Evolutionary conservation across 2,329 filamentous ascomycete genomes (phyloP), one percentile per base, ranked within the genome.

Genomic region (Aspergillus felis): DNA sequence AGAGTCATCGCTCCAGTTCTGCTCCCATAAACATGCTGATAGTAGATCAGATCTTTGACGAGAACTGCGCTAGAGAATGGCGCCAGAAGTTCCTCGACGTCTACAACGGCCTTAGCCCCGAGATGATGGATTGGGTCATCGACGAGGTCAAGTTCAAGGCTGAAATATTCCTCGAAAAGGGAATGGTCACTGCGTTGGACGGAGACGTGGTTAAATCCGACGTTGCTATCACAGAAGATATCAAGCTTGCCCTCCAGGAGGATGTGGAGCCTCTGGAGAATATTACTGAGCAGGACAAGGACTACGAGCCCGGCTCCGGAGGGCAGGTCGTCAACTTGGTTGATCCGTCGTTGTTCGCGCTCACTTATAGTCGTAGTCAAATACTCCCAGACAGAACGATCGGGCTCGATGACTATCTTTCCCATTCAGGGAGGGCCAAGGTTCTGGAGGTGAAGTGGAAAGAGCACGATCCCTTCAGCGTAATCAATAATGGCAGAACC

Each of bases 231-330:
- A 61, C 78, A 0, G 54, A 67, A 1, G 68, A 75, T 1, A 59
- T 83, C 0, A 71, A 73, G 14, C 29, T 78, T 1, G 69, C 71
- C 0, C 75, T 89, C 3, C 76, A 71, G 29, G 65, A 70, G 4
- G 81, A 77, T 0, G 81, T 84, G 25, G 67, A 70, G 1, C 70
- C 69, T 0, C 71, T 90, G 1, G 82, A 88, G 62, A 66, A 82
- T 41, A 42, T 59, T 27, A 54, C 60, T 0, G 81, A 82, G 4
- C 52, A 72, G 0, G 51, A 75, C 35, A 83, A 84, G 63, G 86
- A 89, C 68, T 90, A 84, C 79, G 86, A 88, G 68, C 86, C 86
- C 0, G 75, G 79, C 2, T 84, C 82, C 0, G 74, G 84, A 32
- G 69, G 74, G 0, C 81, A 81, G 57, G 86, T 90, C 0, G 78